These are phyloP conservation scores for Chaetomium fimeti DNA, from an alignment of 495 filamentous ascomycete genomes.

Conservation along the genomic window DNA sequence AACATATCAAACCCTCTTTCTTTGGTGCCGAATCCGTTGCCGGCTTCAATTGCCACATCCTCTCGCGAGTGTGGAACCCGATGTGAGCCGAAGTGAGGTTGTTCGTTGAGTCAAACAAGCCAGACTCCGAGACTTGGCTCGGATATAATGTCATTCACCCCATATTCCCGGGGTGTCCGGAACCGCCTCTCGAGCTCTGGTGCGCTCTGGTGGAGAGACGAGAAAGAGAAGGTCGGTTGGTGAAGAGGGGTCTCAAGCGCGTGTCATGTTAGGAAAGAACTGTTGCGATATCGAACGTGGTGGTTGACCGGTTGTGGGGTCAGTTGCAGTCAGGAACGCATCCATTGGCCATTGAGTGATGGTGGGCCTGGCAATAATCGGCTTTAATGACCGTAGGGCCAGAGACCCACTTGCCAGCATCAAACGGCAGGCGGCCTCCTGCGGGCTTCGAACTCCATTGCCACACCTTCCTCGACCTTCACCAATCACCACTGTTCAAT, in stretches of 20 bases:
- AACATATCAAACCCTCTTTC: slow-evolving; percentile 3
- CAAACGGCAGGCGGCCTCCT: neutral
- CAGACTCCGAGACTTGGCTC: neutral
- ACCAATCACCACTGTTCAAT: slow-evolving; percentile 1
- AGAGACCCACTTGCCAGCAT: neutral
- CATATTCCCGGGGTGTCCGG: no score
- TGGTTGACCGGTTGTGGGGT: neutral
- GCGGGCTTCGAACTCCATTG: neutral
- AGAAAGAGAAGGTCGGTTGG: no score
- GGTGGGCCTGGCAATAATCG: slow-evolving; percentile 20
- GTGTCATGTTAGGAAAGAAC: neutral
- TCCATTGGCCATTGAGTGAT: neutral
- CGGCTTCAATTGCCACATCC: neutral
- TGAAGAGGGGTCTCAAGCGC: no score
- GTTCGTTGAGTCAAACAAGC: neutral
- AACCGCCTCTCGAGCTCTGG: no score
- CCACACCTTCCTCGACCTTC: neutral
- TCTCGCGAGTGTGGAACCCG: neutral
- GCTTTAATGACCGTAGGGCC: neutral
- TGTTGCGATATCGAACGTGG: neutral
- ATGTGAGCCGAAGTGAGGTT: neutral
- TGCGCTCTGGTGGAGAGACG: no score
- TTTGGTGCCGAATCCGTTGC: neutral
- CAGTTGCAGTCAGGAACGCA: neutral
- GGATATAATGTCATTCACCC: neutral